Conservation (phyloP, 108 stramenopile genomes). For the Fragilariopsis cylindrus region DNA sequence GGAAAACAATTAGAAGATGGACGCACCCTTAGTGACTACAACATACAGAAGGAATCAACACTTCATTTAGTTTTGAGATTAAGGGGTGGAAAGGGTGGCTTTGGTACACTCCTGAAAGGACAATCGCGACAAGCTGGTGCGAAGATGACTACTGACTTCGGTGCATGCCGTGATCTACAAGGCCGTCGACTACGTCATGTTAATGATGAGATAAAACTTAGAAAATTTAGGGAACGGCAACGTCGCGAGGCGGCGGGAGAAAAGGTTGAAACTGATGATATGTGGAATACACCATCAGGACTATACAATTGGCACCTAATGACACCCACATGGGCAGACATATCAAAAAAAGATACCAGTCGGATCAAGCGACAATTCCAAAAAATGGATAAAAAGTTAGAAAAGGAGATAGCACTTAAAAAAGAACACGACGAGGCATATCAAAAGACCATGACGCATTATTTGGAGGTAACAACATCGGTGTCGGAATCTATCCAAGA, state of each 20-base stretch:
- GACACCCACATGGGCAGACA: slow-evolving; percentile 89
- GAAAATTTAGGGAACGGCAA: slow-evolving; percentile 79
- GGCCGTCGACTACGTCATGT: slow-evolving; percentile 97
- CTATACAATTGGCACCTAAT: slow-evolving; percentile 93
- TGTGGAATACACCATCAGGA: slow-evolving; percentile 79
- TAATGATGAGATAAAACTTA: slow-evolving; percentile 94
- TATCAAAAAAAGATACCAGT: slow-evolving; percentile 59
- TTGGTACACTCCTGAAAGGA: slow-evolving; percentile 93
- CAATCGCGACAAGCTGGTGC: slow-evolving; percentile 90
- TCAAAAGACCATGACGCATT: slow-evolving; percentile 54
- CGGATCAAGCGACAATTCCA: slow-evolving; percentile 71
- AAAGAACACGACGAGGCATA: slow-evolving; percentile 49
- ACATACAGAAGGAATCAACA: slow-evolving; percentile 98
- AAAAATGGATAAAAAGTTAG: slow-evolving; percentile 36
- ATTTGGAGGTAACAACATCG: slow-evolving; percentile 52
- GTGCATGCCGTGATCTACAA: slow-evolving; percentile 96
- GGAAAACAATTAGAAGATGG: slow-evolving; percentile 99
- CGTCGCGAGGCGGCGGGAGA: slow-evolving; percentile 47
- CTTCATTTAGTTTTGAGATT: slow-evolving; percentile 94
- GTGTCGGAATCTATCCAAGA: slow-evolving; percentile 32
- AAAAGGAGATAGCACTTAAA: slow-evolving; percentile 34
- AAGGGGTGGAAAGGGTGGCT: slow-evolving; percentile 92
- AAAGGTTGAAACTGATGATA: slow-evolving; percentile 37
- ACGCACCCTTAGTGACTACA: slow-evolving; percentile 98
- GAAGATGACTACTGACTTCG: slow-evolving; percentile 92